Percentiles rank a stretch among this genome's conserved stretches.
Evolutionary conservation across 345 rosid species (phyloP).

Genomic region (Rhizophora mangle): DNA sequence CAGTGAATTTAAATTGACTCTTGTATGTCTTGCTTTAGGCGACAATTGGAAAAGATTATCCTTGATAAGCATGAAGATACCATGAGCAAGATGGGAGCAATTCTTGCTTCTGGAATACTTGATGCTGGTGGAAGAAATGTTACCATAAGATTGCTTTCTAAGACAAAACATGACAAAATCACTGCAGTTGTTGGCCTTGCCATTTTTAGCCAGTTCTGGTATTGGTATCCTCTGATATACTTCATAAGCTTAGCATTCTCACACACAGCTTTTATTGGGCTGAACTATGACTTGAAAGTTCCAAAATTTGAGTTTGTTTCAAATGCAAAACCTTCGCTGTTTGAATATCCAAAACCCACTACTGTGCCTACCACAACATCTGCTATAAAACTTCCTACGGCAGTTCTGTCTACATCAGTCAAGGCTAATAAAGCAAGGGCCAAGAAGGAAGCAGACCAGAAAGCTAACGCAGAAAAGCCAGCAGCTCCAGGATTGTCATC

Average conservation of each 20-base stretch:
- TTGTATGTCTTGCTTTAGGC: slow-evolving; percentile 38
- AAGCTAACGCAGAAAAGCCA: slow-evolving; percentile 71
- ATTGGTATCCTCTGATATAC: slow-evolving; percentile 97
- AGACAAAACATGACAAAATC: slow-evolving; percentile 92
- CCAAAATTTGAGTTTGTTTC: slow-evolving; percentile 93
- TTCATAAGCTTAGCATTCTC: slow-evolving; percentile 90
- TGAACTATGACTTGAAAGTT: slow-evolving; percentile 88
- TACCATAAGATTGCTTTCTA: slow-evolving; percentile 83
- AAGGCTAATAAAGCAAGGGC: slow-evolving; percentile 85
- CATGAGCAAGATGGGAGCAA: slow-evolving; percentile 99
- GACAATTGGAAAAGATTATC: slow-evolving; percentile 90
- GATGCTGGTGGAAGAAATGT: slow-evolving; percentile 99
- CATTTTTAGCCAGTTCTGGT: slow-evolving; percentile 98
- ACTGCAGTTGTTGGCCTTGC: slow-evolving; percentile 98
- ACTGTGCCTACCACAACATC: slow-evolving; percentile 73
- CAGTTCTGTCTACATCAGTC: slow-evolving; percentile 89
- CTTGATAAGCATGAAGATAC: slow-evolving; percentile 98
- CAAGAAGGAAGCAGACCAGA: slow-evolving; percentile 96
- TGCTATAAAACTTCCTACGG: slow-evolving; percentile 86
- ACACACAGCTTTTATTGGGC: slow-evolving; percentile 94
- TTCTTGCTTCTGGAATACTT: slow-evolving; percentile 93
- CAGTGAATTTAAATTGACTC: not conserved
- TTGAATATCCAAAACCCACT: slow-evolving; percentile 96
- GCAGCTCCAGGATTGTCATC: slow-evolving; percentile 46
- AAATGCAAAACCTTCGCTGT: slow-evolving; percentile 91